Base-by-base conservation (phyloP, 2,329 filamentous ascomycete genomes). In the Myriosclerotinia duriaeana region DNA sequence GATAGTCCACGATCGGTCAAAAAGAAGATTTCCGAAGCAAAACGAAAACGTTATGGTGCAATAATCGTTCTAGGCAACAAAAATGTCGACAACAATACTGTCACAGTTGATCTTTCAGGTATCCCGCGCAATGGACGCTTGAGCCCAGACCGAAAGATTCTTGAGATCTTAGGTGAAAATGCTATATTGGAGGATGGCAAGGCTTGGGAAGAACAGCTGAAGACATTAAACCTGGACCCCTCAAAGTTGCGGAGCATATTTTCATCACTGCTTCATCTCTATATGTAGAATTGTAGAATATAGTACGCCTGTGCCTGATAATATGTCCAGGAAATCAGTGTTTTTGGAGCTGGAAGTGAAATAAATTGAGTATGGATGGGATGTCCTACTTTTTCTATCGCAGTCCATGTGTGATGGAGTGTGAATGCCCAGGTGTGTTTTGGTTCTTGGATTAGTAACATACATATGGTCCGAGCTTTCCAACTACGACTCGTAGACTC, bases 21-120 rank as follows among this genome's bases (percentile, higher is more conserved):
- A 2, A 85, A 87, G 74, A 96, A 95, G 77, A 83, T 92, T 30
- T 83, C 83, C 42, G 86, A 90, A 74, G 92, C 92, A n/a, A 88
- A 85, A 70, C 76, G 78, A 58, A 89, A 87, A 77, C 88, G 88
- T 52, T 95, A 93, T 76, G 87, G 89, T 64, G 81, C 91, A 65
- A 86, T 95, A 63, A 82, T 92, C 42, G 87, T 93, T 1, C 80
- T 95, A 14, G 93, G 93, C 0, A 81, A 86, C 40, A 82, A 82
- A 66, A 87, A 93, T 71, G 77, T 90, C 2, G 78, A 80, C n/a
- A 81, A 80, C 17, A 80, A 82, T 3, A 83, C 81, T n/a, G 80
- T 93, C 42, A 84, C 74, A 38, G 82, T 81, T 42, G 80, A 84
- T 65, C 72, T 80, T 40, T 74, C 75, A 1, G 76, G 77, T 22